Evolutionary conservation across 805 yeast genomes (phyloP).

Genomic region (Grigorovia humatica): DNA sequence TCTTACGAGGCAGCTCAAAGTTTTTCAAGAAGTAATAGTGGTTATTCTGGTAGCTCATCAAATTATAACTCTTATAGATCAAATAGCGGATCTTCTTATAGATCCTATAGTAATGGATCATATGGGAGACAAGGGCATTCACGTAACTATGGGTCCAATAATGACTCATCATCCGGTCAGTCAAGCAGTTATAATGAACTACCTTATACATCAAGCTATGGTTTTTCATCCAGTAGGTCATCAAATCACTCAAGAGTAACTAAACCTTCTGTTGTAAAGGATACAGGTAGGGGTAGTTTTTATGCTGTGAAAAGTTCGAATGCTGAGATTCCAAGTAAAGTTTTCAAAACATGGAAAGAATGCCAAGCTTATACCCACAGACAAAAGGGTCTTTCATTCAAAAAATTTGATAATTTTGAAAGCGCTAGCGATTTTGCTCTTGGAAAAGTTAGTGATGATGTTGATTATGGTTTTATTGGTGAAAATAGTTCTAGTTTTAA

Average conservation of each 20-base stretch:
- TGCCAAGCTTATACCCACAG: constrained; percentile 25
- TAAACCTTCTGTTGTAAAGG: background rate
- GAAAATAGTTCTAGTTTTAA: constrained; percentile 9
- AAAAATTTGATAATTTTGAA: constrained; percentile 30
- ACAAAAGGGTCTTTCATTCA: constrained; percentile 32
- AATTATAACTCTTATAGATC: background rate
- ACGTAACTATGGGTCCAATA: too few relatives aligned
- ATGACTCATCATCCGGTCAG: background rate
- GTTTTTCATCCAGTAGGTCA: background rate
- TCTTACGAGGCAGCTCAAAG: constrained; percentile 39
- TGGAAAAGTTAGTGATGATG: constrained; percentile 8
- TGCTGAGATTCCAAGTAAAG: constrained; percentile 16
- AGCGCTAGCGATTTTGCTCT: constrained; percentile 29
- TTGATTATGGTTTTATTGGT: constrained; percentile 18
- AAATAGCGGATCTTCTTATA: background rate
- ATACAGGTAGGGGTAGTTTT: constrained; percentile 4
- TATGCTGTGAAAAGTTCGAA: constrained; percentile 29
- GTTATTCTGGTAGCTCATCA: background rate
- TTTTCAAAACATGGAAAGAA: constrained; percentile 27
- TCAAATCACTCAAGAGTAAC: background rate
- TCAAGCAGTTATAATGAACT: background rate
- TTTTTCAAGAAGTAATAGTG: constrained; percentile 20
- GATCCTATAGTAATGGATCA: background rate
- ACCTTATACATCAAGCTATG: background rate
- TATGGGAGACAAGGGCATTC: too few relatives aligned